These are phyloP conservation scores for Isoetes engelmannii DNA, from an alignment of 83 land plant genomes.

Conservation along the genomic window DNA sequence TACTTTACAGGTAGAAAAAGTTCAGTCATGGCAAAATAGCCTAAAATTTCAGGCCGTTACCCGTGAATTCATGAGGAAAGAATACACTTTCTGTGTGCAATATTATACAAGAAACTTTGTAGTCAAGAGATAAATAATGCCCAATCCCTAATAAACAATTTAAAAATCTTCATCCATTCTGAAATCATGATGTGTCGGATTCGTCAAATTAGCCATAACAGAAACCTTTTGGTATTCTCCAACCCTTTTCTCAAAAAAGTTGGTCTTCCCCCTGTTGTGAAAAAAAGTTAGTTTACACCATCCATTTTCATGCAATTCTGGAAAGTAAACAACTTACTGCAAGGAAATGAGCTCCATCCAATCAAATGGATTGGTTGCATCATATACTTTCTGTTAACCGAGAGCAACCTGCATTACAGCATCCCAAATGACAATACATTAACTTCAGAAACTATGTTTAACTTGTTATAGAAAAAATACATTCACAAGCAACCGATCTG, in stretches of 20 bases:
- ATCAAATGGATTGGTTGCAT: conserved; percentile 7
- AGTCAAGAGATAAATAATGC: too few relatives aligned
- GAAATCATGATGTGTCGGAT: conserved; percentile 47
- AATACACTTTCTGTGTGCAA: too few relatives aligned
- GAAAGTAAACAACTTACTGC: conserved; percentile 1
- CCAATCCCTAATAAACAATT: neutral
- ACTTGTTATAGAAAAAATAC: neutral
- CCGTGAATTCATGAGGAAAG: too few relatives aligned
- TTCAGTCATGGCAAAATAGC: too few relatives aligned
- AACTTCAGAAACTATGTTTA: neutral
- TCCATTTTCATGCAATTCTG: neutral
- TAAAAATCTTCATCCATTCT: conserved; percentile 76
- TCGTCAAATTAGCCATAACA: conserved; percentile 56
- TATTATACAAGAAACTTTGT: too few relatives aligned
- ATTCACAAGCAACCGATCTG: neutral
- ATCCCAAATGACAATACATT: neutral
- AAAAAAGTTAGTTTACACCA: neutral
- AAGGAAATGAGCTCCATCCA: conserved; percentile 7
- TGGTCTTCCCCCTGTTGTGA: conserved; percentile 54
- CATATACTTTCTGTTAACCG: neutral
- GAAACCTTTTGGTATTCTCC: conserved; percentile 91
- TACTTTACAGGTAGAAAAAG: too few relatives aligned
- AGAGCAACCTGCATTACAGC: neutral
- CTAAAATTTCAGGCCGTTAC: too few relatives aligned
- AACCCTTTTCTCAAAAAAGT: conserved; percentile 80